These are phyloP conservation scores for Leccinum subfulvum DNA, from an alignment of 1,284 basidiomycete genomes.

Conservation along the genomic window DNA sequence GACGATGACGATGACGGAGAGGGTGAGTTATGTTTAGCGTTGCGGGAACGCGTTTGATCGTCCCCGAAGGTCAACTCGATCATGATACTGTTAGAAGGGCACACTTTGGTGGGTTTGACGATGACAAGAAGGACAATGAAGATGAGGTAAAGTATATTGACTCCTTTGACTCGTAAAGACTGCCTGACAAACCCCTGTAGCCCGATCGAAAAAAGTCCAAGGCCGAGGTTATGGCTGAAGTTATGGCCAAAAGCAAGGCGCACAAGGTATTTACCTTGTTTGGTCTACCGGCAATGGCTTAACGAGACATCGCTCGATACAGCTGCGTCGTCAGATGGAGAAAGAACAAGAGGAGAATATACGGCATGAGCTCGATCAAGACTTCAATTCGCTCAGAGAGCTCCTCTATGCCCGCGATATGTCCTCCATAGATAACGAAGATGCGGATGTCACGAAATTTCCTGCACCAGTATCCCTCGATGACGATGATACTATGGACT, in stretches of 20 bases:
- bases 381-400: conserved; percentile 81
- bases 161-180: not conserved
- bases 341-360: conserved; percentile 85
- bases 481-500: conserved; percentile 49
- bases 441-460: conserved; percentile 15
- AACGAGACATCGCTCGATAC: conserved; percentile 5
- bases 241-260: conserved; percentile 96
- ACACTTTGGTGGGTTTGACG: conserved; percentile 90
- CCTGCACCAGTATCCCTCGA: conserved; percentile 7
- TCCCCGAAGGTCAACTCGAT: conserved; percentile 58
- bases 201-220: conserved; percentile 85
- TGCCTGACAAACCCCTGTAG: conserved; percentile 39
- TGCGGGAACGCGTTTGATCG: conserved; percentile 28
- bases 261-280: conserved; percentile 65
- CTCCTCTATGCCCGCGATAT: conserved; percentile 63
- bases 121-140: conserved; percentile 63
- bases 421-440: conserved; percentile 40
- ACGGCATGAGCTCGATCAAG: conserved; percentile 86
- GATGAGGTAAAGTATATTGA: conserved; percentile 41
- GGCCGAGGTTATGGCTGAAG: conserved; percentile 96
- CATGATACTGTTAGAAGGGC: conserved; percentile 59
- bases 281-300: not conserved
- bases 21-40: conserved; percentile 17
- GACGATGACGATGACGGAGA: conserved; percentile 70
- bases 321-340: conserved; percentile 87